phyloP scores from a whole-genome alignment of 345 rosid species.

The Salix dunnii region DNA sequence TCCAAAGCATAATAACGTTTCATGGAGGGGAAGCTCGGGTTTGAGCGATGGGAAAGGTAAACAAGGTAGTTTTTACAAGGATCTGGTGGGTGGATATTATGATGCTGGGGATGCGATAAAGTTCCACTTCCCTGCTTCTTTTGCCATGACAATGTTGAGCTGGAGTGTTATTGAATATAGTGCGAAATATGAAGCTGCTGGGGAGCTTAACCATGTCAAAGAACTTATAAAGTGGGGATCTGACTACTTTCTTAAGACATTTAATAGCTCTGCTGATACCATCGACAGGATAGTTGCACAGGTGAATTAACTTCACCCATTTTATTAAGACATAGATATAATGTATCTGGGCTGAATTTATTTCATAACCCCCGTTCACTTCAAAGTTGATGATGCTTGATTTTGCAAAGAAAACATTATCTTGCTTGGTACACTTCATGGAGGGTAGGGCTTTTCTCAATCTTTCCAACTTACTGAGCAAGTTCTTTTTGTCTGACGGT shows the following conservation, averaged over 20 bases:
- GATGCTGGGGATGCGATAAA: slow-evolving; percentile 98
- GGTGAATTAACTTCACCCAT: slow-evolving; percentile 31
- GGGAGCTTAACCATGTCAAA: slow-evolving; percentile 84
- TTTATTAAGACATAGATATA: neutral
- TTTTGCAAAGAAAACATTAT: neutral
- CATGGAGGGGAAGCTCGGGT: slow-evolving; percentile 93
- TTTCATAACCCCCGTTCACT: neutral
- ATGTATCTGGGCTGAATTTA: neutral
- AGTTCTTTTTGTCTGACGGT: neutral
- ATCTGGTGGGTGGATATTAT: slow-evolving; percentile 81
- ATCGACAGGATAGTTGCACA: slow-evolving; percentile 60
- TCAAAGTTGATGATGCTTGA: neutral
- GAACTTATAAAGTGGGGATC: slow-evolving; percentile 94
- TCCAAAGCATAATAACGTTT: slow-evolving; percentile 85
- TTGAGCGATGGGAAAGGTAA: slow-evolving; percentile 71
- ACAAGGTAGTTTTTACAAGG: slow-evolving; percentile 42
- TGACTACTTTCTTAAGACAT: slow-evolving; percentile 90
- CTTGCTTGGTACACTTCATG: neutral
- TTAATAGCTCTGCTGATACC: slow-evolving; percentile 70
- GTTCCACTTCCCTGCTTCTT: slow-evolving; percentile 81
- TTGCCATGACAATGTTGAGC: slow-evolving; percentile 95
- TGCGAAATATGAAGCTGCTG: slow-evolving; percentile 82
- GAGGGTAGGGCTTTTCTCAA: neutral
- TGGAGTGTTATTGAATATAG: slow-evolving; percentile 99
- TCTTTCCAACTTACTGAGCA: neutral